A percentile compares a stretch with the other conserved stretches of the same genome.
Conservation (phyloP, 257 asterid species). For the Solanum okadae region DNA sequence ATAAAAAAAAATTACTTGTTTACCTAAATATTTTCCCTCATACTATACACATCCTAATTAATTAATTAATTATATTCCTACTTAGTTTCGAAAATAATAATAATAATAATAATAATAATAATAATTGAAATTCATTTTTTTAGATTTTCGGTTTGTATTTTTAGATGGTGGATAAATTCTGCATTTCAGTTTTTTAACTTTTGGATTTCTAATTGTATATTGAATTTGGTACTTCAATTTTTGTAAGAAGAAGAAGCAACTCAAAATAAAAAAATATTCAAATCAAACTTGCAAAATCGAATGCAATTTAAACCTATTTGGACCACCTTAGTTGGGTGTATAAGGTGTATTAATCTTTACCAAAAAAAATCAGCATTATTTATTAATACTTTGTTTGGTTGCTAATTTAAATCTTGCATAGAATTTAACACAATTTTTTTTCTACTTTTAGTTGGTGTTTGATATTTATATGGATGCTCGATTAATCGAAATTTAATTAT, state of each 20-base stretch:
- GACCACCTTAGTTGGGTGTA: neutral
- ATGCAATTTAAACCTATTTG: neutral
- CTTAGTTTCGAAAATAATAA: neutral
- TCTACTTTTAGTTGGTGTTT: neutral
- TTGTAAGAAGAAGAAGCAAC: neutral
- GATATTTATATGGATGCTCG: fast-evolving
- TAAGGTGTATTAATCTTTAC: neutral
- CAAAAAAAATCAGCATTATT: neutral
- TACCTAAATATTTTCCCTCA: neutral
- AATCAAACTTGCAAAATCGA: neutral
- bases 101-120: no score
- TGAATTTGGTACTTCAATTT: neutral
- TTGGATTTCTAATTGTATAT: neutral
- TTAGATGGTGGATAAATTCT: neutral
- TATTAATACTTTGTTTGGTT: neutral
- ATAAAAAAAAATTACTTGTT: no score
- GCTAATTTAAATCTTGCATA: neutral
- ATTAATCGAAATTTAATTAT: no score
- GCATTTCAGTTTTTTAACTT: neutral
- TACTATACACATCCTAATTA: neutral
- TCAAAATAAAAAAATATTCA: neutral
- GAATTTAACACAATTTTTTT: neutral
- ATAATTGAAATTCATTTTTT: neutral
- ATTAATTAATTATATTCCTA: neutral
- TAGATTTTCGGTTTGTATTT: neutral